Evolutionary conservation across 352 stramenopile genomes (phyloP).

Genomic region (Phytopythium montanum): DNA sequence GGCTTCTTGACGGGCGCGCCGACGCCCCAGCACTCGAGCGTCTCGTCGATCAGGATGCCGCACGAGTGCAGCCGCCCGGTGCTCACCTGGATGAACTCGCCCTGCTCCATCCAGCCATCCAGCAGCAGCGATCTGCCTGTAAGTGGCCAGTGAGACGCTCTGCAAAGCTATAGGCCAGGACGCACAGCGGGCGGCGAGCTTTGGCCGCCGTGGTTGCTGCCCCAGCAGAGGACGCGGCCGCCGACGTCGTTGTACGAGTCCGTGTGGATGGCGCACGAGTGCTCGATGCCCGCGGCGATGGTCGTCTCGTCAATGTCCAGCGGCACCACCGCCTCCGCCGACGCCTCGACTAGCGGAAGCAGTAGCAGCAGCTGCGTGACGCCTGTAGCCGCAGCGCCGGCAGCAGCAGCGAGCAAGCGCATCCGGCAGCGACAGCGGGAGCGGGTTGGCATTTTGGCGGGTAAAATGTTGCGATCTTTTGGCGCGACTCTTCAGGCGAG

Average conservation of each 20-base stretch:
- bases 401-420: background rate
- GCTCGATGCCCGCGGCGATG: conserved; percentile 70
- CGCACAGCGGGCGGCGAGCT: conserved; percentile 35
- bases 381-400: background rate
- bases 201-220: conserved; percentile 57
- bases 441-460: background rate
- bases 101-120: conserved; percentile 11
- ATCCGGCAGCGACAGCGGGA: background rate
- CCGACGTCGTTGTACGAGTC: conserved; percentile 62
- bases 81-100: conserved; percentile 80
- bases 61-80: conserved; percentile 71
- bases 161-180: background rate
- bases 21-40: conserved; percentile 71
- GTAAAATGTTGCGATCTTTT: background rate
- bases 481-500: background rate
- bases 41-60: conserved; percentile 73
- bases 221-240: conserved; percentile 77
- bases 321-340: conserved; percentile 28
- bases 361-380: conserved; percentile 3
- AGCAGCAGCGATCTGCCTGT: too few relatives aligned
- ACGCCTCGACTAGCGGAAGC: background rate
- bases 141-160: too few relatives aligned
- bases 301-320: conserved; percentile 75
- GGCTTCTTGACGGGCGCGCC: conserved; percentile 44
- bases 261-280: conserved; percentile 79